Evolutionary conservation across 2,329 filamentous ascomycete genomes (phyloP).

Genomic region (Aspergillus pseudoviridinutans): DNA sequence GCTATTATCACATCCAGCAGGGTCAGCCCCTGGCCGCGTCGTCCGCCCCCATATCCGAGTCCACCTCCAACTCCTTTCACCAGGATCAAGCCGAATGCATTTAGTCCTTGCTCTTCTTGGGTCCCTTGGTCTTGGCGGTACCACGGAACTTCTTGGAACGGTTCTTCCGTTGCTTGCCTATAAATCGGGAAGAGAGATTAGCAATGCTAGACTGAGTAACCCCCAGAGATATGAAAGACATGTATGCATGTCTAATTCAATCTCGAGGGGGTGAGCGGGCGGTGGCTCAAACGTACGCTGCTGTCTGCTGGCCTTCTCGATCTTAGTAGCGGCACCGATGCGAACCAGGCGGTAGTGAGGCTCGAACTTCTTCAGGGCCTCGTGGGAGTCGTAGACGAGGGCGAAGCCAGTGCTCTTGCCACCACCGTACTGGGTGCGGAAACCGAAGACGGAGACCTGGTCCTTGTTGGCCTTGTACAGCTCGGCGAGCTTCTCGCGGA

Average conservation of each 20-base stretch:
- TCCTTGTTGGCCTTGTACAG: constrained; percentile 99
- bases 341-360: constrained; percentile 95
- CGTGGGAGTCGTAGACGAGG: constrained; percentile 95
- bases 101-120: constrained; percentile 88
- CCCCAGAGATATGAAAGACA: background rate
- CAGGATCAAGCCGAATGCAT: constrained; percentile 31
- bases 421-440: constrained; percentile 98
- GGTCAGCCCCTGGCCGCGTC: constrained; percentile 7
- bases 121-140: constrained; percentile 97
- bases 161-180: constrained; percentile 99
- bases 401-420: constrained; percentile 99
- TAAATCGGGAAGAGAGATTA: constrained; percentile 22
- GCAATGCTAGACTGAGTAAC: background rate
- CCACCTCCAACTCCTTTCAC: constrained; percentile 21
- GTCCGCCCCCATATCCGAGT: constrained; percentile 4
- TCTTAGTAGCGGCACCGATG: constrained; percentile 87
- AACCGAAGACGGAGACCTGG: constrained; percentile 95
- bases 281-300: constrained; percentile 74
- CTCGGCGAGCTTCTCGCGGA: constrained; percentile 87
- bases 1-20: constrained; percentile 16
- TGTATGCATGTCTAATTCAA: background rate
- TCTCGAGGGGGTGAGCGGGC: background rate
- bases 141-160: constrained; percentile 97
- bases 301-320: constrained; percentile 96
- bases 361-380: constrained; percentile 99